Evolutionary conservation across 352 stramenopile genomes (phyloP).

Genomic region (Phytopythium boreale): DNA sequence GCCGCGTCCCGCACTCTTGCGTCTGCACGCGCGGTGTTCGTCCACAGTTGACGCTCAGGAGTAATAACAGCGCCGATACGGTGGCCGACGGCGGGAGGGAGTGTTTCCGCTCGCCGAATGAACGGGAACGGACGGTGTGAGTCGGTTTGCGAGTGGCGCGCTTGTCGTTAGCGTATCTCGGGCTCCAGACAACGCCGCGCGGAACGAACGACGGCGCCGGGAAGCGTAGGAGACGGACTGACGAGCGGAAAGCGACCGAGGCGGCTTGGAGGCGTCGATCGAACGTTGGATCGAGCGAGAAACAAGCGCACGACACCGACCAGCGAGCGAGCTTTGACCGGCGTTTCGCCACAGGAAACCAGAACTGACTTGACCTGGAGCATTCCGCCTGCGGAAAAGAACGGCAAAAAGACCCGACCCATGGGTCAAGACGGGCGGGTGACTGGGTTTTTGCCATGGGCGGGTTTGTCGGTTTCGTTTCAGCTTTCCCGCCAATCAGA

Average conservation of each 20-base stretch:
- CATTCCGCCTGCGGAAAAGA: background rate
- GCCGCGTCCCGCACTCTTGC: too few relatives aligned
- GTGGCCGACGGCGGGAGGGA: background rate
- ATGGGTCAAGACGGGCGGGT: too few relatives aligned
- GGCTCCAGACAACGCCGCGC: background rate
- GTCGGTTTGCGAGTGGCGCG: constrained; percentile 4
- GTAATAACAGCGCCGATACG: background rate
- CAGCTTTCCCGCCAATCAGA: background rate
- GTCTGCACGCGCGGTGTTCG: too few relatives aligned
- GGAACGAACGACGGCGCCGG: background rate
- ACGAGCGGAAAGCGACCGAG: background rate
- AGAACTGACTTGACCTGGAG: constrained; percentile 8
- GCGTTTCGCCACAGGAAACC: background rate
- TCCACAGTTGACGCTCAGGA: too few relatives aligned
- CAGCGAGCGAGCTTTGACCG: background rate
- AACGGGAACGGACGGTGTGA: constrained; percentile 3
- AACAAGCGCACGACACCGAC: background rate
- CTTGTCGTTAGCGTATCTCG: background rate
- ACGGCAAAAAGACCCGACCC: background rate
- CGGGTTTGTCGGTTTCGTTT: background rate
- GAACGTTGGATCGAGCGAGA: background rate
- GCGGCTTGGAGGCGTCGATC: background rate
- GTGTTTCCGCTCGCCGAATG: constrained; percentile 1
- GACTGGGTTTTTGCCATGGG: too few relatives aligned
- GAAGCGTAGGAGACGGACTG: background rate